These are phyloP conservation scores for Debaryomyces nepalensis DNA, from an alignment of 1,139 yeast genomes.

Conservation along the genomic window DNA sequence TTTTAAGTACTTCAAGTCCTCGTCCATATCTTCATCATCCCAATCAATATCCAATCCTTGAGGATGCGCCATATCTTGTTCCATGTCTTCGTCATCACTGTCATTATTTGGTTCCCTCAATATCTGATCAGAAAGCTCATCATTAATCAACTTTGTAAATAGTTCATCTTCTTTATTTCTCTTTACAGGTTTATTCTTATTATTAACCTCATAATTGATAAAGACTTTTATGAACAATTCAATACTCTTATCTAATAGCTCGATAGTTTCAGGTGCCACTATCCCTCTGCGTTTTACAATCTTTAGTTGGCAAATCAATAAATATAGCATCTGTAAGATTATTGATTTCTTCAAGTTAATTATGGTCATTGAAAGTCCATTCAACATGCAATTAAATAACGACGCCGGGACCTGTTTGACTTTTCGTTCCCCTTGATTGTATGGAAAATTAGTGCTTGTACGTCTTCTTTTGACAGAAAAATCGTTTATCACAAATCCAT, in stretches of 20 bases:
- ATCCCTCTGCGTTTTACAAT: slow-evolving; percentile 29
- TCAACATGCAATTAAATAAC: slow-evolving; percentile 49
- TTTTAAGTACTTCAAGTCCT: slow-evolving; percentile 51
- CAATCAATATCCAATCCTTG: slow-evolving; percentile 43
- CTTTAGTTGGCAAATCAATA: slow-evolving; percentile 46
- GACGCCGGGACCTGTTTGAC: slow-evolving; percentile 41
- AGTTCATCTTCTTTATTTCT: slow-evolving; percentile 40
- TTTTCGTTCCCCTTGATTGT: slow-evolving; percentile 18
- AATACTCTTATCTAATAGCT: slow-evolving; percentile 35
- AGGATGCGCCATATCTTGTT: slow-evolving; percentile 22
- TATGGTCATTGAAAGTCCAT: slow-evolving; percentile 51
- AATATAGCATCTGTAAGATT: slow-evolving; percentile 49
- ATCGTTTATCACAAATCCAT: slow-evolving; percentile 53
- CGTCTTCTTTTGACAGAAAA: slow-evolving; percentile 48
- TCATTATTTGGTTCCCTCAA: slow-evolving; percentile 36
- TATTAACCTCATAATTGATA: slow-evolving; percentile 38
- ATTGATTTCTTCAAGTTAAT: slow-evolving; percentile 52
- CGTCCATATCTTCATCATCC: slow-evolving; percentile 57
- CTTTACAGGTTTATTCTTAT: slow-evolving; percentile 23
- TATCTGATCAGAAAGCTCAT: slow-evolving; percentile 46
- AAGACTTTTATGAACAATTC: slow-evolving; percentile 45
- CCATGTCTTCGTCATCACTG: slow-evolving; percentile 35
- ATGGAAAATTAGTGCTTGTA: slow-evolving; percentile 15
- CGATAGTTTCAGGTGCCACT: slow-evolving; percentile 21
- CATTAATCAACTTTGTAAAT: slow-evolving; percentile 45